Evolutionary conservation across 768 basidiomycete genomes (phyloP).

Genomic region (Collybia sordida): DNA sequence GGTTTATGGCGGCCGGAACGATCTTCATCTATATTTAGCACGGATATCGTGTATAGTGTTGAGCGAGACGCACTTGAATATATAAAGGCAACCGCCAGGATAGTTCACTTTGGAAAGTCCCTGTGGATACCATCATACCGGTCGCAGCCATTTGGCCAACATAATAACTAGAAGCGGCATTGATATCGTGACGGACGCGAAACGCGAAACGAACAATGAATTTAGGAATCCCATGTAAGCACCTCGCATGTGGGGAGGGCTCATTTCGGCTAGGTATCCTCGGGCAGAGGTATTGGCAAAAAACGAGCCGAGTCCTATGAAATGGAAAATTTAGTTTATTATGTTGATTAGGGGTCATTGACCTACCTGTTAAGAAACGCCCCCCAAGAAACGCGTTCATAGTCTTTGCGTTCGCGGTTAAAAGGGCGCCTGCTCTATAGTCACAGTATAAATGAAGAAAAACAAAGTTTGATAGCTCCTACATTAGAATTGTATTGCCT

Average conservation of each 20-base stretch:
- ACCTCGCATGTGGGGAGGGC: constrained; percentile 46
- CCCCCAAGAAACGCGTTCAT: constrained; percentile 46
- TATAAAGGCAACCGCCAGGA: constrained; percentile 53
- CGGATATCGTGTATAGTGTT: not conserved
- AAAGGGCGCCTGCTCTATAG: constrained; percentile 41
- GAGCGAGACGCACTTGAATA: constrained; percentile 33
- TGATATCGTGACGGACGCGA: not conserved
- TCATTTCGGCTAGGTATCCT: constrained; percentile 50
- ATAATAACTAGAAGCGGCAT: constrained; percentile 34
- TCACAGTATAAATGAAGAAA: not conserved
- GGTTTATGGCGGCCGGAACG: constrained; percentile 45
- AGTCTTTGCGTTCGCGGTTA: constrained; percentile 47
- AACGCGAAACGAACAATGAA: constrained; percentile 37
- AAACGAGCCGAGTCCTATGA: constrained; percentile 36
- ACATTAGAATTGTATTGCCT: constrained; percentile 47
- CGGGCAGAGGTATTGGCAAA: constrained; percentile 49
- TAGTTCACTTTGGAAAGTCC: constrained; percentile 35
- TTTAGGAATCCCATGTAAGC: constrained; percentile 51
- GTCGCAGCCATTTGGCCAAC: constrained; percentile 54
- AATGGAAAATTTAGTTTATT: not conserved
- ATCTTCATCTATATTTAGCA: constrained; percentile 20
- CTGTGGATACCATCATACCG: constrained; percentile 55
- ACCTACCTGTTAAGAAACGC: constrained; percentile 47
- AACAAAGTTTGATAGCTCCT: constrained; percentile 15
- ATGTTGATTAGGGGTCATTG: not conserved